These are phyloP conservation scores for Pseudopediastrum boryanum DNA, from an alignment of 139 green algal genomes.

Conservation along the genomic window DNA sequence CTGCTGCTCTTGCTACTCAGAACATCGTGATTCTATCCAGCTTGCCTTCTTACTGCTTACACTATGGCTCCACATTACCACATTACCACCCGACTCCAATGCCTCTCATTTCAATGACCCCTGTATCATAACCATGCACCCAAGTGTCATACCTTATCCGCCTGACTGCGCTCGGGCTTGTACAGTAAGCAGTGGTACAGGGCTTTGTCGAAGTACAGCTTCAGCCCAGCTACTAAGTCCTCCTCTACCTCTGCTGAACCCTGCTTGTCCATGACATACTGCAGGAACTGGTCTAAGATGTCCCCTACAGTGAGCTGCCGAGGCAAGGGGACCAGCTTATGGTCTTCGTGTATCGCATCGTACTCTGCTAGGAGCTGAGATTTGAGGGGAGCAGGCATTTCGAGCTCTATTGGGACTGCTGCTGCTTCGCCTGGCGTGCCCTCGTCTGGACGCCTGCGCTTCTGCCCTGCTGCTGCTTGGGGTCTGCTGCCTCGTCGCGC, in stretches of 20 bases:
- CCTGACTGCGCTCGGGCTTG: constrained; percentile 68
- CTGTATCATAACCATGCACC: constrained; percentile 3
- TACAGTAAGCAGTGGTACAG: constrained; percentile 83
- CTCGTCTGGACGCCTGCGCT: background rate
- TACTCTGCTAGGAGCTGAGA: constrained; percentile 81
- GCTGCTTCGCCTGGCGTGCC: background rate
- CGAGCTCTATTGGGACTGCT: constrained; percentile 59
- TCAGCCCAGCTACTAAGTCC: constrained; percentile 14
- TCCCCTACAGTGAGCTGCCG: constrained; percentile 65
- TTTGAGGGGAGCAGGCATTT: constrained; percentile 68
- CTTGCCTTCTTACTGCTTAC: too few species aligned
- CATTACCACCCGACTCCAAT: too few species aligned
- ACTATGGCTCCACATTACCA: too few species aligned
- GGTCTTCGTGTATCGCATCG: constrained; percentile 61
- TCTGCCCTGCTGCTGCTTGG: background rate
- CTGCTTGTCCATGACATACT: constrained; percentile 35
- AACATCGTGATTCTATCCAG: too few species aligned
- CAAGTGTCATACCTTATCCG: constrained; percentile 33
- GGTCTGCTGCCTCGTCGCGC: background rate
- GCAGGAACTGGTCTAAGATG: constrained; percentile 57
- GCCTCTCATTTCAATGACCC: too few species aligned
- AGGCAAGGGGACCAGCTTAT: constrained; percentile 67
- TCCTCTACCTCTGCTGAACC: constrained; percentile 4
- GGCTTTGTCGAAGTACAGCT: constrained; percentile 86
- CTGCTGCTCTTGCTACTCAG: too few species aligned